phyloP scores from a whole-genome alignment of 805 yeast species.

The Starmerella khaoyaiensis region DNA sequence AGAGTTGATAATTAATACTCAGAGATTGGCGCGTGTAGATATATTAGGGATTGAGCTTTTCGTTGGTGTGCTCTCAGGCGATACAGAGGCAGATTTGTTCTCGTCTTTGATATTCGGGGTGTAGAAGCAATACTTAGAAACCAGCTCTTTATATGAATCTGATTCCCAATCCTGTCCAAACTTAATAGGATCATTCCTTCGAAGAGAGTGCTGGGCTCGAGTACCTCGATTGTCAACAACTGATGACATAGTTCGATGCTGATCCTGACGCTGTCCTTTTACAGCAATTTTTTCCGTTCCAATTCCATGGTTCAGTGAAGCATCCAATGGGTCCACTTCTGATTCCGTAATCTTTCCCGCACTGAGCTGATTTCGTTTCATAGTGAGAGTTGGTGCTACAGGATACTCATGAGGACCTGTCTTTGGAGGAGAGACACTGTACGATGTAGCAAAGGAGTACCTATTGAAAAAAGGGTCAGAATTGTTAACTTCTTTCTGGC shows the following conservation, averaged over 20 bases:
- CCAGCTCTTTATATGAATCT: constrained; percentile 28
- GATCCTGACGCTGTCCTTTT: too few species aligned
- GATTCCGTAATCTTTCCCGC: too few species aligned
- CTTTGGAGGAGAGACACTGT: constrained; percentile 13
- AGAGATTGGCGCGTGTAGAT: not conserved
- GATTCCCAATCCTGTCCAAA: constrained; percentile 23
- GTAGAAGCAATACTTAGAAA: constrained; percentile 32
- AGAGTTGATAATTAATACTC: not conserved
- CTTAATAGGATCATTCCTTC: too few species aligned
- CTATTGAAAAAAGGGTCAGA: constrained; percentile 20
- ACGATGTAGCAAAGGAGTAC: constrained; percentile 26
- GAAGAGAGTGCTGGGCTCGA: not conserved
- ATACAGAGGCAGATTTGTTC: not conserved
- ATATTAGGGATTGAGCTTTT: not conserved
- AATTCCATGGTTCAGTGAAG: too few species aligned
- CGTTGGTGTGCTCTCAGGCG: not conserved
- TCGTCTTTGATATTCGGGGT: constrained; percentile 13
- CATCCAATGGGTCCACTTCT: too few species aligned
- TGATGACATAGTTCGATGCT: too few species aligned
- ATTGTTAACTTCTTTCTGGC: not conserved
- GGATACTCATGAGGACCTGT: not conserved
- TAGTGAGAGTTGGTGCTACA: too few species aligned
- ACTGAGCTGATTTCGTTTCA: too few species aligned
- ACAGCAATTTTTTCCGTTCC: too few species aligned
- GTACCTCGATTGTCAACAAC: too few species aligned